Base-by-base conservation (phyloP, 495 filamentous ascomycete genomes). In the Sabuloglossum arenarium region DNA sequence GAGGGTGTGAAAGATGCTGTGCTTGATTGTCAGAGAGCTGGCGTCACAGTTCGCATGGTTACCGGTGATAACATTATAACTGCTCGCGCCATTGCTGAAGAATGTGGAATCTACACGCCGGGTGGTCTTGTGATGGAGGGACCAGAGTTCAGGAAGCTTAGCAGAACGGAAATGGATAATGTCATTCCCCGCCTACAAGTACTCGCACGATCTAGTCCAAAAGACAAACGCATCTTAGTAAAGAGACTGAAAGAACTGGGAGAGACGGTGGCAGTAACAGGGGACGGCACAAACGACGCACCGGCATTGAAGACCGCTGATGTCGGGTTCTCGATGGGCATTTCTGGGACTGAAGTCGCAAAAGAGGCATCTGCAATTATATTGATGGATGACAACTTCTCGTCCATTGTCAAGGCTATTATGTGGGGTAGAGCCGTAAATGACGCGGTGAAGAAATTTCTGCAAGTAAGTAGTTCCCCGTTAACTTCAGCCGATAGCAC, bases 301-400 rank as follows among this genome's bases (percentile, higher is more conserved):
- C 86, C 86, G 47, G 88, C 88, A 37, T 69, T 95, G 37, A 90
- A 86, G 67, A 81, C 79, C 55, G 88, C 88, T 25, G 85, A 94
- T 69, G 85, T 94, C 50, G 87, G 88, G 1, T 91, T 95, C 64
- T 86, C 87, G 4, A 94, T 95, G 88, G 88, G 87, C 62, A 81
- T 94, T 56, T 74, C 84, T 46, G 88, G 88, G 56, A 95, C 88
- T 31, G 88, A 94, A 65, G 86, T 95, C 21, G 87, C 88, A 10
- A 94, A 93, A 64, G 88, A 93, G 63, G 88, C 88, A 16, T 91
- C 88, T n/a, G 82, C 86, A 42, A 94, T 94, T 59, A 87, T 95
- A 59, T 69, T 95, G 53, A 88, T 93, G 82, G 86, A 94, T 62
- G 88, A 95, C 66, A 89, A 94, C 61, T 95, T 95, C 66, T 67